Percentiles rank a stretch among this genome's conserved stretches.
phyloP scores from a whole-genome alignment of 2,329 filamentous ascomycete genomes.

The Lecanicillium sp. region DNA sequence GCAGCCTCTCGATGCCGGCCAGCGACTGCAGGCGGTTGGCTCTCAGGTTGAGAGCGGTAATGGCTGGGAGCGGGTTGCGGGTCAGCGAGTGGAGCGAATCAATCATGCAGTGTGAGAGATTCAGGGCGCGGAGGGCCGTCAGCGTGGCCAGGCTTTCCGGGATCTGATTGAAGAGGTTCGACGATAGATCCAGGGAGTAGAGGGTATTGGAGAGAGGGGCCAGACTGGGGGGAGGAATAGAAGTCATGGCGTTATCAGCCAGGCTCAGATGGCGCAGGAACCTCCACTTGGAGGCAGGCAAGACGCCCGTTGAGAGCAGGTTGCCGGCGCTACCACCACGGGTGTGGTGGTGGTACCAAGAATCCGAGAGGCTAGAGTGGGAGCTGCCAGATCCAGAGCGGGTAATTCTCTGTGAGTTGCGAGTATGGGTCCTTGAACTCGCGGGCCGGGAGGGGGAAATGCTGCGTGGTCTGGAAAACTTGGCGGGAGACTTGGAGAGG shows the following conservation, averaged over 20 bases:
- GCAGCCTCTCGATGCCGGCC: slow-evolving; percentile 81
- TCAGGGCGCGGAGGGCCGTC: slow-evolving; percentile 82
- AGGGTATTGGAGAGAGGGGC: slow-evolving; percentile 79
- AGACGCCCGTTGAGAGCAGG: slow-evolving; percentile 60
- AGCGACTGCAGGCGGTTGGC: slow-evolving; percentile 83
- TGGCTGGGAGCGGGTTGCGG: slow-evolving; percentile 82
- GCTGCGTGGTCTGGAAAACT: slow-evolving; percentile 58
- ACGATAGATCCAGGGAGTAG: slow-evolving; percentile 86
- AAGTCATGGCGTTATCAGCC: slow-evolving; percentile 83
- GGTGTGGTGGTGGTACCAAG: slow-evolving; percentile 49
- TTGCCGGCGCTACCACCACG: slow-evolving; percentile 69
- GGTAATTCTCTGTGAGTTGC: slow-evolving; percentile 67
- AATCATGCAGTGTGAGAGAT: slow-evolving; percentile 97
- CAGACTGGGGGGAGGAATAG: slow-evolving; percentile 68
- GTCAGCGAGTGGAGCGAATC: slow-evolving; percentile 83
- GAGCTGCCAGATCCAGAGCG: slow-evolving; percentile 91
- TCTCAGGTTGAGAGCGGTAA: slow-evolving; percentile 85
- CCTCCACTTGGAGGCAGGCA: slow-evolving; percentile 87
- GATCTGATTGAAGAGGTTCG: slow-evolving; percentile 89
- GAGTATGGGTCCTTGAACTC: slow-evolving; percentile 65
- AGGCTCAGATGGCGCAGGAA: slow-evolving; percentile 89
- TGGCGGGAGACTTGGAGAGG: slow-evolving; percentile 34
- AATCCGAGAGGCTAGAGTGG: slow-evolving; percentile 68
- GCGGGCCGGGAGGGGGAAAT: slow-evolving; percentile 73
- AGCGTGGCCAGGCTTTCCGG: slow-evolving; percentile 84